phyloP scores from a whole-genome alignment of 1,284 basidiomycete genomes.

The Rhizopogon parksii region DNA sequence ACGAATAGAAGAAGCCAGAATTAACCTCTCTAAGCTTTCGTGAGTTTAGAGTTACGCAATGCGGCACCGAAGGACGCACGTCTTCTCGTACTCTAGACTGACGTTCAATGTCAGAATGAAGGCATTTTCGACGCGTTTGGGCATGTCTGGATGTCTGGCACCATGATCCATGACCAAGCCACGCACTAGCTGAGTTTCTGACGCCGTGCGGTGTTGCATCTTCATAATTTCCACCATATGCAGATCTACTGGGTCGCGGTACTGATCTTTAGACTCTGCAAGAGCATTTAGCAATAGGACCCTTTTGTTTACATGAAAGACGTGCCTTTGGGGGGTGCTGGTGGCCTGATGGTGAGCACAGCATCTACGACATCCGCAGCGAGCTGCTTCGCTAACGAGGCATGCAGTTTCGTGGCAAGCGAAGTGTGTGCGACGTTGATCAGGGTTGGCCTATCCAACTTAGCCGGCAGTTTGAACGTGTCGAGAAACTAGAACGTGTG shows the following conservation, averaged over 20 bases:
- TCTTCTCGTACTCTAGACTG: constrained; percentile 99
- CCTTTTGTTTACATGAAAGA: constrained; percentile 17
- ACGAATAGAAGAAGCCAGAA: constrained; percentile 99
- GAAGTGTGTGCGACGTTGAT: constrained; percentile 94
- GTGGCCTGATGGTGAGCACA: constrained; percentile 82
- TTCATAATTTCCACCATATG: constrained; percentile 99
- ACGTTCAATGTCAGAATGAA: constrained; percentile 96
- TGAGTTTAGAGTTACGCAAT: constrained; percentile 18
- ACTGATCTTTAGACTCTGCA: constrained; percentile 56
- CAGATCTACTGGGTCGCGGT: constrained; percentile 88
- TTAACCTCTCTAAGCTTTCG: constrained; percentile 81
- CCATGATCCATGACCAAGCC: constrained; percentile 96
- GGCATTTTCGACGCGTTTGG: constrained; percentile 95
- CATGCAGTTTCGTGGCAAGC: constrained; percentile 88
- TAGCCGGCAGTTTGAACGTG: constrained; percentile 71
- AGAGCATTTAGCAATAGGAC: constrained; percentile 21
- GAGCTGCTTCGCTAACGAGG: constrained; percentile 80
- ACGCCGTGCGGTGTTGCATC: constrained; percentile 99
- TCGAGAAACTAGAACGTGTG: constrained; percentile 75
- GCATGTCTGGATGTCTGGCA: constrained; percentile 98
- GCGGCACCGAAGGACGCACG: constrained; percentile 50
- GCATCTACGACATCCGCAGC: constrained; percentile 94
- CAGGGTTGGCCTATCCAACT: constrained; percentile 83
- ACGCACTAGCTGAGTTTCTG: constrained; percentile 94
- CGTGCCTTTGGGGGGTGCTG: constrained; percentile 53